A percentile compares a stretch with the other conserved stretches of the same genome.
Conservation (phyloP, 257 asterid species). For the Solanum lycopersicoides region DNA sequence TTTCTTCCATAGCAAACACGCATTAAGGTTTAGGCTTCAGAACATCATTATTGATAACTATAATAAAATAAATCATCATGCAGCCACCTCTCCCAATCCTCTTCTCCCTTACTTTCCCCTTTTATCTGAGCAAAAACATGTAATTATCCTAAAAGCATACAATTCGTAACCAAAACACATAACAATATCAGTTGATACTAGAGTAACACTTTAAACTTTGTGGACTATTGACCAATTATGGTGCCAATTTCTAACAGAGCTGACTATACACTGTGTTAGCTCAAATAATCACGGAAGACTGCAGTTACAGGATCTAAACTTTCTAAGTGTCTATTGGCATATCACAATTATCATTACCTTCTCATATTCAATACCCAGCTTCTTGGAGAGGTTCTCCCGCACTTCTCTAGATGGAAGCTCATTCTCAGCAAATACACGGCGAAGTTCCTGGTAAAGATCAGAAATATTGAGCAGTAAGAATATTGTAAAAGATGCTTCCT, state of each 20-base stretch:
- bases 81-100: background rate
- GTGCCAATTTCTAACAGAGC: background rate
- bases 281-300: background rate
- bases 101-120: background rate
- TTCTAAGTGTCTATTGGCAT: background rate
- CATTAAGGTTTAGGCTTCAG: background rate
- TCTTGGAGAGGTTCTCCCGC: conserved; percentile 59
- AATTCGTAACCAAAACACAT: background rate
- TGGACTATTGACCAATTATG: background rate
- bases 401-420: conserved; percentile 82
- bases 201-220: background rate
- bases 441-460: conserved; percentile 65
- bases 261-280: background rate
- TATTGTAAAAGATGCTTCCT: background rate
- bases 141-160: background rate
- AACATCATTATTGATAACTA: background rate
- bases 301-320: background rate
- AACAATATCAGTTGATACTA: background rate
- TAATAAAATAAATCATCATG: background rate
- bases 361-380: conserved; percentile 69
- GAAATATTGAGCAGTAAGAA: conserved; percentile 10
- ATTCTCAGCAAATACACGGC: conserved; percentile 71
- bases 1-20: background rate
- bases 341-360: conserved; percentile 48
- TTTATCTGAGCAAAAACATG: background rate